Percentiles rank a stretch among this genome's conserved stretches.
Conservation (phyloP, 2,329 filamentous ascomycete genomes). For the Colletotrichum sp. region DNA sequence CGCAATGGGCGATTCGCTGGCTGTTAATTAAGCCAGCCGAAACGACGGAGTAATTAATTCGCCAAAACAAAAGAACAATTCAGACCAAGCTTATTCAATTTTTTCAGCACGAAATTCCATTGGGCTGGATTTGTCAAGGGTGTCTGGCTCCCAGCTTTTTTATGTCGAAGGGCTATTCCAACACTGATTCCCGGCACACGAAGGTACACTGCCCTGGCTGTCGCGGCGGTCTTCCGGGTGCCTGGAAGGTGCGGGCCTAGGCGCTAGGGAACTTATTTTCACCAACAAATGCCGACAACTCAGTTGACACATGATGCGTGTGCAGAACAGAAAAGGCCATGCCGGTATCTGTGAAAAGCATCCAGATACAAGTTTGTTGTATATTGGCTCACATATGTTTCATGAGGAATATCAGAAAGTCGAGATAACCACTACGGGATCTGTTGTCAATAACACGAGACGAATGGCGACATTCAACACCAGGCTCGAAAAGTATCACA, state of each 20-base stretch:
- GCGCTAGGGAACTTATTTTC: not conserved
- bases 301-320: not conserved
- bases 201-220: no score
- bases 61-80: no score
- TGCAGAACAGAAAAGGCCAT: not conserved
- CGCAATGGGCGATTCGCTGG: not conserved
- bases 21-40: not conserved
- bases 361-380: not conserved
- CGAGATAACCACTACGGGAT: not conserved
- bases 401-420: not conserved
- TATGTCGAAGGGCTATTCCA: not conserved
- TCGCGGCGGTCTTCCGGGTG: not conserved
- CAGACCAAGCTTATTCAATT: no score
- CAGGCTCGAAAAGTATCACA: not conserved
- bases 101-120: rapidly evolving
- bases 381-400: rapidly evolving
- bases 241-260: not conserved
- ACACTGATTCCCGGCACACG: not conserved
- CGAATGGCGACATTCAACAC: not conserved
- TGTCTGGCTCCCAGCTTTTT: not conserved
- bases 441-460: not conserved
- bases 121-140: not conserved
- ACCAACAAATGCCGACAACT: not conserved
- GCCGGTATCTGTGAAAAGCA: rapidly evolving
- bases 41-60: not conserved